Evolutionary conservation across 2,329 filamentous ascomycete genomes (phyloP).

Genomic region (Aspergillus udagawae): DNA sequence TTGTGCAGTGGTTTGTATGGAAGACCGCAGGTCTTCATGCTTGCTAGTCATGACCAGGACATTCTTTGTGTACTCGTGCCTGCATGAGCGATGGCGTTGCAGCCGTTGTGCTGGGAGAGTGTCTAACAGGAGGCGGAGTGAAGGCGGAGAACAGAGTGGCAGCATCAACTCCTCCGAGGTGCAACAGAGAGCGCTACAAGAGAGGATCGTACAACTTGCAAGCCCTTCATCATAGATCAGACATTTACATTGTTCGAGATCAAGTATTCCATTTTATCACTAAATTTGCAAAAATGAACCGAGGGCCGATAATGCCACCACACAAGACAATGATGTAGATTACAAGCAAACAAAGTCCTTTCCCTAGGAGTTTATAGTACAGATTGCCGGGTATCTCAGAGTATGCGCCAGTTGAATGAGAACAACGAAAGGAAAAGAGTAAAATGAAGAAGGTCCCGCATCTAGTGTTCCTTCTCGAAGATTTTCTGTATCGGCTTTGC

Average conservation of each 20-base stretch:
- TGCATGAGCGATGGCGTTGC: not conserved
- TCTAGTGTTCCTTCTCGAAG: conserved; percentile 67
- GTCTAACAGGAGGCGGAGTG: not conserved
- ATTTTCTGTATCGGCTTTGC: conserved; percentile 84
- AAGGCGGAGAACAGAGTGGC: conserved; percentile 11
- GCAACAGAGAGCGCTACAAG: not conserved
- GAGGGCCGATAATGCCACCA: not conserved
- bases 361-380: conserved; percentile 4
- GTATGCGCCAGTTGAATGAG: conserved; percentile 18
- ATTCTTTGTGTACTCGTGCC: conserved; percentile 24
- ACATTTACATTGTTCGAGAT: too few relatives aligned
- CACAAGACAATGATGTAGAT: not conserved
- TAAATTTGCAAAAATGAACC: not conserved
- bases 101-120: not conserved
- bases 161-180: not conserved
- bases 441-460: not conserved
- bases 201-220: not conserved
- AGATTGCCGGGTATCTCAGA: conserved; percentile 24
- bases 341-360: not conserved
- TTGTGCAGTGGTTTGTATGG: conserved; percentile 13
- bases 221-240: too few relatives aligned
- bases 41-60: conserved; percentile 31
- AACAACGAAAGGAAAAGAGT: not conserved
- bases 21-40: conserved; percentile 31
- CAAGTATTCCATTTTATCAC: not conserved